These are phyloP conservation scores for Mucor piriformis DNA, from an alignment of 371 early-diverging fungal genomes.

Conservation along the genomic window DNA sequence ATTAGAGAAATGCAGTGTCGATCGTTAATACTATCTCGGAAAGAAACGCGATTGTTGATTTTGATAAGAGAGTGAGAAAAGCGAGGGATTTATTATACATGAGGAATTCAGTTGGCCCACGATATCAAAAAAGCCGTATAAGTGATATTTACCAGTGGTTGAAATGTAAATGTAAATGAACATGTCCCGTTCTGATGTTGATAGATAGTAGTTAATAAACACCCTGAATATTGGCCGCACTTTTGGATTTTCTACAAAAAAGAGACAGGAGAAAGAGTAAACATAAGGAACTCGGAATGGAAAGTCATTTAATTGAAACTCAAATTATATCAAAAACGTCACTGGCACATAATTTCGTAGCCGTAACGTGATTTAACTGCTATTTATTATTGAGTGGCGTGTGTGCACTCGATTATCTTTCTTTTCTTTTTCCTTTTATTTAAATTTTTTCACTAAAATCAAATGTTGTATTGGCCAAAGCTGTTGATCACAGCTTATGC, in stretches of 20 bases:
- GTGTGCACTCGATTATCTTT: not conserved
- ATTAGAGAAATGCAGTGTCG: not conserved
- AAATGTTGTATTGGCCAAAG: slow-evolving; percentile 30
- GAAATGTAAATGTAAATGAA: not conserved
- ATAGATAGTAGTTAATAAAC: not conserved
- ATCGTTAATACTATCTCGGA: not conserved
- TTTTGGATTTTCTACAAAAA: not conserved
- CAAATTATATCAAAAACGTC: not conserved
- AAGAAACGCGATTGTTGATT: not conserved
- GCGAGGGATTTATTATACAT: not conserved
- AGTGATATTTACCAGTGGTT: not conserved
- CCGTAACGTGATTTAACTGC: not conserved
- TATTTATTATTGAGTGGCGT: not conserved
- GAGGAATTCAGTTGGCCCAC: not conserved
- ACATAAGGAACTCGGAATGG: not conserved
- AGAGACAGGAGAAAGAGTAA: not conserved
- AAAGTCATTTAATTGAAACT: not conserved
- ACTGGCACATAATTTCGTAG: not conserved
- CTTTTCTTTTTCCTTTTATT: not conserved
- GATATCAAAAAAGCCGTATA: not conserved
- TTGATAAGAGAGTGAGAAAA: not conserved
- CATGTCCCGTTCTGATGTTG: slow-evolving; percentile 2
- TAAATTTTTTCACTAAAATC: not conserved
- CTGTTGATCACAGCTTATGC: slow-evolving; percentile 21
- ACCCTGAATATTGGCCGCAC: too few species aligned